phyloP scores from a whole-genome alignment of 2,329 filamentous ascomycete species.

The Verticillium longisporum region DNA sequence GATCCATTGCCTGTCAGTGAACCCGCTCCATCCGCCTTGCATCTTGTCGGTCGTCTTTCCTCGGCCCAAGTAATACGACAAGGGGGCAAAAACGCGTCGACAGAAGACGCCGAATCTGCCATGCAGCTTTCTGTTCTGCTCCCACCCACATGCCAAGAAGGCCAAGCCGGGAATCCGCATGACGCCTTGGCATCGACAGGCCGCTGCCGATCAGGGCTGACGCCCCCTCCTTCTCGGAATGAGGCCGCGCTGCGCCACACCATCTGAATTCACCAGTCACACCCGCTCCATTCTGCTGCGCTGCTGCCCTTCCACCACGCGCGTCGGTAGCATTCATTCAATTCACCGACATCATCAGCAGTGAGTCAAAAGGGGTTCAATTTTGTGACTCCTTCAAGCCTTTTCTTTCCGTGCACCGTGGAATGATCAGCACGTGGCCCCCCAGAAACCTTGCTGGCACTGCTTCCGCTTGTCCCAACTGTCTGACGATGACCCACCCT shows the following conservation, averaged over 20 bases:
- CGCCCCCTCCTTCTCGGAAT: not conserved
- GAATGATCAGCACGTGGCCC: not conserved
- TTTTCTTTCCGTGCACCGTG: not conserved
- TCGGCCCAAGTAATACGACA: not conserved
- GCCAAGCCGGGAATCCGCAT: conserved; percentile 6
- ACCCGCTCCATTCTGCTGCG: not conserved
- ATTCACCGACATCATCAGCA: not conserved
- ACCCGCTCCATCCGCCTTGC: conserved; percentile 10
- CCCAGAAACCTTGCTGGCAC: not conserved
- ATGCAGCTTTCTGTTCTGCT: not conserved
- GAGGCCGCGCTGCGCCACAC: not conserved
- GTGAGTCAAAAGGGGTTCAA: not conserved
- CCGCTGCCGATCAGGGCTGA: not conserved
- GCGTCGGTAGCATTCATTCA: not conserved
- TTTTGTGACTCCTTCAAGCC: not conserved
- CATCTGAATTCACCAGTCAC: not conserved
- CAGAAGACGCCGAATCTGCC: not conserved
- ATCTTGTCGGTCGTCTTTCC: not conserved
- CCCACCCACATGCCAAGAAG: not conserved
- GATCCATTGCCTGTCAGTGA: conserved; percentile 12
- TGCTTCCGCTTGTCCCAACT: not conserved
- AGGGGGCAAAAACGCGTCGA: not conserved
- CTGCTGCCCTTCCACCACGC: too few species aligned
- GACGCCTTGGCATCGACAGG: conserved; percentile 8
- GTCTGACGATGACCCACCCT: not conserved